Evolutionary conservation across 2,329 filamentous ascomycete genomes (phyloP).

Genomic region (Aspergillus glaucus): DNA sequence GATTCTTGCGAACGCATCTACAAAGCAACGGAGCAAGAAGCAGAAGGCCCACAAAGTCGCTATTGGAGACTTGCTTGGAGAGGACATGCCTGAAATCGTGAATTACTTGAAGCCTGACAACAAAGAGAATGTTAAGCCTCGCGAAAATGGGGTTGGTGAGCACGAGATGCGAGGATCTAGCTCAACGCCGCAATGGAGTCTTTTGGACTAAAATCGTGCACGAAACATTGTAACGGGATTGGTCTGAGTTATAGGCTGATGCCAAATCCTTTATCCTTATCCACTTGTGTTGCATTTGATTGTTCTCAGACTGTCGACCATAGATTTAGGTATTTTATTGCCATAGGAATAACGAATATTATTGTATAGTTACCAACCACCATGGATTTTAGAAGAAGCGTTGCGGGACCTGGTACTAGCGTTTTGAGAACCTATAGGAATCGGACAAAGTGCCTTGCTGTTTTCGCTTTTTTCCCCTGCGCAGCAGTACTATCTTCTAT

Average conservation of each 20-base stretch:
- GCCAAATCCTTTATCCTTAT: background rate
- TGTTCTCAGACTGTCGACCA: too few relatives aligned
- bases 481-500: too few relatives aligned
- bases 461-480: too few relatives aligned
- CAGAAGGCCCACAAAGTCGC: background rate
- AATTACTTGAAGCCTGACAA: background rate
- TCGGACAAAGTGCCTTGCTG: too few relatives aligned
- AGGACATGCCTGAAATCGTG: background rate
- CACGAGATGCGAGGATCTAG: background rate
- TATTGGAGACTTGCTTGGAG: background rate
- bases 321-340: too few relatives aligned
- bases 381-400: too few relatives aligned
- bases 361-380: too few relatives aligned
- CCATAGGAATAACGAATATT: too few relatives aligned
- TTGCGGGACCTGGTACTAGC: too few relatives aligned
- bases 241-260: conserved; percentile 10
- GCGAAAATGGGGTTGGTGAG: background rate
- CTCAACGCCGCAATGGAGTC: background rate
- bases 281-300: background rate
- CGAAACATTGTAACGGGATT: conserved; percentile 39
- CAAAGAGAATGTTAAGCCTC: background rate
- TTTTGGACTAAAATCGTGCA: background rate
- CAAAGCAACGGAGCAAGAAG: background rate
- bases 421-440: too few relatives aligned
- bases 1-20: conserved; percentile 11